These are phyloP conservation scores for Escallonia rubra DNA, from an alignment of 129 eudicot species.

Conservation along the genomic window DNA sequence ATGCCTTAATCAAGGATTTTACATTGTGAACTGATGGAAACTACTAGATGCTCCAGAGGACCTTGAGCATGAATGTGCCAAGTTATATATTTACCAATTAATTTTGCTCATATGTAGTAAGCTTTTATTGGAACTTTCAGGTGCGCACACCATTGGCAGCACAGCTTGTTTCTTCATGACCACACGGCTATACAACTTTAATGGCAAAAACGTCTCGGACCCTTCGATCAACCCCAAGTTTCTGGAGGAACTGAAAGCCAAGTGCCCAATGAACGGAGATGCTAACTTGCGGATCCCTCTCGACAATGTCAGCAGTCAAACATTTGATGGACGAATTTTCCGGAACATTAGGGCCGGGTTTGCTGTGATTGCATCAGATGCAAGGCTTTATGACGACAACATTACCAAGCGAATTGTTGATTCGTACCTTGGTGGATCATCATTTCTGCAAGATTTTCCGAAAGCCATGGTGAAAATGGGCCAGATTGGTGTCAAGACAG, in stretches of 20 bases:
- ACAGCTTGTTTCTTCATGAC: slow-evolving; percentile 6
- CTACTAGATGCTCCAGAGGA: too few relatives aligned
- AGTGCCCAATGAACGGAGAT: not conserved
- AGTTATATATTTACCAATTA: too few relatives aligned
- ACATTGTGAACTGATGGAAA: too few relatives aligned
- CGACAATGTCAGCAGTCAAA: not conserved
- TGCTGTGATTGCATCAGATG: slow-evolving; percentile 3
- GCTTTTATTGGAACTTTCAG: not conserved
- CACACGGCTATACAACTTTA: not conserved
- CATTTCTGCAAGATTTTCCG: not conserved
- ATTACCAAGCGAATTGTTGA: not conserved
- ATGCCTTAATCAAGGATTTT: too few relatives aligned
- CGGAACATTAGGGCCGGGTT: slow-evolving; percentile 3
- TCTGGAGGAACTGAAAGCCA: not conserved
- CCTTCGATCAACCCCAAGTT: not conserved
- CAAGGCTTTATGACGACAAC: slow-evolving; percentile 3
- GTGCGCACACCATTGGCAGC: slow-evolving; percentile 6
- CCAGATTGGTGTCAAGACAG: slow-evolving; percentile 1
- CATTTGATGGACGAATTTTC: not conserved
- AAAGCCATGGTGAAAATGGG: slow-evolving; percentile 3
- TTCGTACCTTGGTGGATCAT: not conserved
- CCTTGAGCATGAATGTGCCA: too few relatives aligned
- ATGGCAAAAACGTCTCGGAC: not conserved
- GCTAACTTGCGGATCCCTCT: not conserved
- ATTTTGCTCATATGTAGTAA: too few relatives aligned